Conservation (phyloP, 2,329 filamentous ascomycete genomes). For the Berkeleyomyces basicola region DNA sequence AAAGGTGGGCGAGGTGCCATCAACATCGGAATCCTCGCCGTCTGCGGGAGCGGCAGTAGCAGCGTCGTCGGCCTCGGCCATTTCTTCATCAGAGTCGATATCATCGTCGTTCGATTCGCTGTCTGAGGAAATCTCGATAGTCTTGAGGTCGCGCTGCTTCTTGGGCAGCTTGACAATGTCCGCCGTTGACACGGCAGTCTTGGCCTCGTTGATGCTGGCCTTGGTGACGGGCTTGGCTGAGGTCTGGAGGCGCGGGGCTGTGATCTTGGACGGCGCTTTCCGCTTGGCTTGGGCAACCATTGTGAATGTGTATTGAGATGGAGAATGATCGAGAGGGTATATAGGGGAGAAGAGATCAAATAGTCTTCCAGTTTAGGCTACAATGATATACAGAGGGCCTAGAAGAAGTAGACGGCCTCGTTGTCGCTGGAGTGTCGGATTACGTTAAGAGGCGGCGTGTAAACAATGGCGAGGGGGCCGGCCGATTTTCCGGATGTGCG, state of each 20-base stretch:
- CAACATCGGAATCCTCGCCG: conserved; percentile 24
- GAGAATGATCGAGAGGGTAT: background rate
- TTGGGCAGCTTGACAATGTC: conserved; percentile 23
- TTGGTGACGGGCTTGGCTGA: conserved; percentile 35
- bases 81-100: conserved; percentile 28
- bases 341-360: background rate
- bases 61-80: conserved; percentile 18
- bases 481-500: background rate
- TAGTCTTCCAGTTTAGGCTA: background rate
- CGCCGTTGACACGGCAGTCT: conserved; percentile 33
- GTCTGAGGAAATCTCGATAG: conserved; percentile 43
- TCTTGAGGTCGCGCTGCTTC: conserved; percentile 20
- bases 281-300: conserved; percentile 30
- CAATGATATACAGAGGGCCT: background rate
- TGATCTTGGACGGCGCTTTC: conserved; percentile 41
- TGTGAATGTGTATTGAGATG: conserved; percentile 3
- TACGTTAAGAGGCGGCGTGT: background rate
- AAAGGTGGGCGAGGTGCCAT: conserved; percentile 51
- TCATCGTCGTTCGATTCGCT: conserved; percentile 30
- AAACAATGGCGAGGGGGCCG: background rate
- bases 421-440: background rate
- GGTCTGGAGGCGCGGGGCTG: conserved; percentile 35
- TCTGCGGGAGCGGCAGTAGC: conserved; percentile 16
- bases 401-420: background rate
- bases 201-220: conserved; percentile 40